These are phyloP conservation scores for Tylopilus vinaceipallidus DNA, from an alignment of 768 basidiomycete species.

Conservation along the genomic window DNA sequence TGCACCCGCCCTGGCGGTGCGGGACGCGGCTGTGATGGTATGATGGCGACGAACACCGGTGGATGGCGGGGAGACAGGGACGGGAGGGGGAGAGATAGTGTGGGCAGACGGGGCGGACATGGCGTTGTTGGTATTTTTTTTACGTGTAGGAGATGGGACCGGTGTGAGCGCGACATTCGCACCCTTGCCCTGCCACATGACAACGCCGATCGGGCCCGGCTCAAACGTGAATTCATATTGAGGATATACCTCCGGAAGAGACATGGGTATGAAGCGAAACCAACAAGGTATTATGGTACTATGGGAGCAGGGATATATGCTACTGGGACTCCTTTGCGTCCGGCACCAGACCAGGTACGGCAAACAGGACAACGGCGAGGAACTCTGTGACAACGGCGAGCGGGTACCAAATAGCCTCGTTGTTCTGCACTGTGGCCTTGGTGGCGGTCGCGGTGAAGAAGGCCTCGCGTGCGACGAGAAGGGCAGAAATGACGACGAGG, in stretches of 20 bases:
- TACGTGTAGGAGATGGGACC: constrained; percentile 5
- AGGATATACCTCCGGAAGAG: no score
- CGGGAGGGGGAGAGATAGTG: constrained; percentile 43
- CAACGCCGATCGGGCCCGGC: constrained; percentile 2
- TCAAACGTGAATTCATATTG: not conserved
- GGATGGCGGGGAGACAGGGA: constrained; percentile 35
- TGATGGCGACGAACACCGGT: constrained; percentile 75
- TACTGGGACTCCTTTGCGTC: constrained; percentile 1
- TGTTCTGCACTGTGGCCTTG: constrained; percentile 16
- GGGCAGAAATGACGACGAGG: constrained; percentile 22
- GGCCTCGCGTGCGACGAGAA: constrained; percentile 29
- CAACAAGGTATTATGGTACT: no score
- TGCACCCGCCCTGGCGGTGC: constrained; percentile 57
- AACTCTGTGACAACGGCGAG: constrained; percentile 32
- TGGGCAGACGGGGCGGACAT: constrained; percentile 40
- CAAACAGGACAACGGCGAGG: constrained; percentile 29
- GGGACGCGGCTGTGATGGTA: constrained; percentile 75
- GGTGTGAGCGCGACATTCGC: constrained; percentile 10
- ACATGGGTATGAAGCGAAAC: constrained; percentile 2
- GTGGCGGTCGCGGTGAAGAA: constrained; percentile 30
- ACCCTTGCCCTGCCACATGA: constrained; percentile 27
- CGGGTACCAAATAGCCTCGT: constrained; percentile 34
- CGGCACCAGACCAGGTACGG: constrained; percentile 33
- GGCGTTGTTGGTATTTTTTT: not conserved
- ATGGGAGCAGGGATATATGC: constrained; percentile 8